phyloP scores from a whole-genome alignment of 371 early-diverging fungal genomes.

The Choanephora cucurbitarum region DNA sequence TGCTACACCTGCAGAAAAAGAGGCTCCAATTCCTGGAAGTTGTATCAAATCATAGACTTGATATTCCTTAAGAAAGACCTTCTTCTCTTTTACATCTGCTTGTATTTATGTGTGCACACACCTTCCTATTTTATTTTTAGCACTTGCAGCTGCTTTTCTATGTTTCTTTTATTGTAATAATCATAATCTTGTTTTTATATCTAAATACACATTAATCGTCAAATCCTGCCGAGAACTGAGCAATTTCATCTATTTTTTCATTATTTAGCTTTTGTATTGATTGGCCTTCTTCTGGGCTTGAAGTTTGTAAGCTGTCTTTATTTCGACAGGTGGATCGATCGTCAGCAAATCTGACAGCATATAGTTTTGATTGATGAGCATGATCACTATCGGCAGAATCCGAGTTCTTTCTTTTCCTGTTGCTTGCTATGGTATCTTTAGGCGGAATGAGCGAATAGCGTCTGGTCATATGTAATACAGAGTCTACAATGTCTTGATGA shows the following conservation, averaged over 20 bases:
- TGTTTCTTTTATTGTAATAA: no score
- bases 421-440: background rate
- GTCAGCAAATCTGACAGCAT: background rate
- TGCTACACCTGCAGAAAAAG: conserved; percentile 19
- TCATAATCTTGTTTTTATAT: no score
- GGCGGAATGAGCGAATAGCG: background rate
- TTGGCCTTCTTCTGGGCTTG: background rate
- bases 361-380: background rate
- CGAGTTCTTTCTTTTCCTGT: background rate
- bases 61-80: no score
- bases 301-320: background rate
- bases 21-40: conserved; percentile 20
- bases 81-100: background rate
- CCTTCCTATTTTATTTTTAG: no score
- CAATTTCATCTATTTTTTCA: conserved; percentile 35
- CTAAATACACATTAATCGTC: conserved; percentile 17
- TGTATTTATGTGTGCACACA: no score
- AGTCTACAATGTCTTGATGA: background rate
- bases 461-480: background rate
- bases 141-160: no score
- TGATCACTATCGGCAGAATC: background rate
- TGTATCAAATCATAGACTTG: conserved; percentile 20
- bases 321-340: background rate
- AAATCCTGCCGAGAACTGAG: conserved; percentile 38
- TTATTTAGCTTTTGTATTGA: background rate